Evolutionary conservation across 2,329 filamentous ascomycete species (phyloP).

Genomic region (Gremmenia infestans): DNA sequence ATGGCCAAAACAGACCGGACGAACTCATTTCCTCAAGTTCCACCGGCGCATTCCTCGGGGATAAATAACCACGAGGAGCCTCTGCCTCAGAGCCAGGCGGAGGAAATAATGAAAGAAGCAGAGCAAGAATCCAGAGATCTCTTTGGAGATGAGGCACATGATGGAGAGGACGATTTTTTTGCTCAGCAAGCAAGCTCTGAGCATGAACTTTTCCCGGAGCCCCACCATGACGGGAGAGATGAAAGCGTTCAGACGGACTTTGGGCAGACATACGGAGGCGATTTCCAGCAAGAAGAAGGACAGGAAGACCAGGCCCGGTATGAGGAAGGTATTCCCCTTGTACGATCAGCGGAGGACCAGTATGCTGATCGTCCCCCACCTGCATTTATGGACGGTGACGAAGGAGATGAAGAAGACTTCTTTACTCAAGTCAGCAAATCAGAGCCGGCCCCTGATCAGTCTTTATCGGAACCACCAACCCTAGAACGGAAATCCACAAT

Average conservation of each 20-base stretch:
- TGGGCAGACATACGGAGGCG: slow-evolving; percentile 22
- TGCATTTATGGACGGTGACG: slow-evolving; percentile 35
- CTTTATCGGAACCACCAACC: slow-evolving; percentile 10
- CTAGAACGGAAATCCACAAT: slow-evolving; percentile 67
- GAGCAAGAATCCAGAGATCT: slow-evolving; percentile 36
- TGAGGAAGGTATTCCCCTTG: slow-evolving; percentile 65
- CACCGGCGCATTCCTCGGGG: slow-evolving; percentile 36
- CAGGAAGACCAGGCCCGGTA: slow-evolving; percentile 51
- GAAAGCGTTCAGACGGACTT: slow-evolving; percentile 9
- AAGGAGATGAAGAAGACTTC: slow-evolving; percentile 50
- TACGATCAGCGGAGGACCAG: slow-evolving; percentile 35
- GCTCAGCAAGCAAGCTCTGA: slow-evolving; percentile 28
- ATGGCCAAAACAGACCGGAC: slow-evolving; percentile 53
- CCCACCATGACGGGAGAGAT: not conserved
- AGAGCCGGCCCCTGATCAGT: slow-evolving; percentile 26
- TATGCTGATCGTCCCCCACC: slow-evolving; percentile 22
- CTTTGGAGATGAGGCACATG: slow-evolving; percentile 35
- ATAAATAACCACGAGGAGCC: slow-evolving; percentile 33
- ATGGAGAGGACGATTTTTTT: slow-evolving; percentile 43
- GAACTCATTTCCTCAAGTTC: slow-evolving; percentile 59
- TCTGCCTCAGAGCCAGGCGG: slow-evolving; percentile 46
- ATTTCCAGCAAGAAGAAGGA: slow-evolving; percentile 35
- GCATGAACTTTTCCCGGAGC: slow-evolving; percentile 17
- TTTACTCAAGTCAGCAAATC: slow-evolving; percentile 40
- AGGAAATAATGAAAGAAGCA: slow-evolving; percentile 48